Base-by-base conservation (phyloP, 2,329 filamentous ascomycete genomes). In the Sporothrix brasiliensis region DNA sequence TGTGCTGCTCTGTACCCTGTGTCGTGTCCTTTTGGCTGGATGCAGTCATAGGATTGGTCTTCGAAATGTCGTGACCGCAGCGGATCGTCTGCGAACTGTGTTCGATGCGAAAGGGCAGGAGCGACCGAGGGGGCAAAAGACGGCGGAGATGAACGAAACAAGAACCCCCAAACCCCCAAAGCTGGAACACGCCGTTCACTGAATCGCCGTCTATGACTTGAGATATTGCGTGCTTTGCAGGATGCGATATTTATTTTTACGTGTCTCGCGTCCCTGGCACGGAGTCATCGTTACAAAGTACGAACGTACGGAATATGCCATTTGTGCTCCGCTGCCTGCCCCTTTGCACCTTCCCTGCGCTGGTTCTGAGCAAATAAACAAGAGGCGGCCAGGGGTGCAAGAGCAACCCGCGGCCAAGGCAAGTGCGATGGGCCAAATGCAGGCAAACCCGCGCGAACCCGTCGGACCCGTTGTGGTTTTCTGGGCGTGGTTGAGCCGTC, bases 91-190 rank as follows among this genome's bases (percentile, higher is more conserved):
- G 21, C 19, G 21, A n/a, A 27, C 30, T 49, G 56, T 27, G 9
- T 53, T n/a, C 24, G 19, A n/a, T 67, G 63, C n/a, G 16, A 34
- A 67, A 67, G 34, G 63, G 63, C 53, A 67, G 63, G 63, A 14
- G 56, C 56, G 56, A 61, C 56, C 56, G 39, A 9, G 53, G 27
- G 53, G 34, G n/a, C 56, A 44, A 14, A 44, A 14, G 56, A 61
- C 11, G 56, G 56, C 56, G 41, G n/a, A 41, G 56, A 44, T 6
- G n/a, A 24, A 14, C 24, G n/a, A 61, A n/a, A 13, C 58, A 47
- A 13, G 39, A 41, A n/a, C 39, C 58, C 39, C 39, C 39, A 61
- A 61, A 60, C 34, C 56, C 56, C 56, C n/a, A 63, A 61, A 47
- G 13, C 13, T 44, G 21, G 58, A 63, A 63, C 41, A 63, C 58